Base-by-base conservation (phyloP, 768 basidiomycete species). In the Rhodotorula sphaerocarpa region DNA sequence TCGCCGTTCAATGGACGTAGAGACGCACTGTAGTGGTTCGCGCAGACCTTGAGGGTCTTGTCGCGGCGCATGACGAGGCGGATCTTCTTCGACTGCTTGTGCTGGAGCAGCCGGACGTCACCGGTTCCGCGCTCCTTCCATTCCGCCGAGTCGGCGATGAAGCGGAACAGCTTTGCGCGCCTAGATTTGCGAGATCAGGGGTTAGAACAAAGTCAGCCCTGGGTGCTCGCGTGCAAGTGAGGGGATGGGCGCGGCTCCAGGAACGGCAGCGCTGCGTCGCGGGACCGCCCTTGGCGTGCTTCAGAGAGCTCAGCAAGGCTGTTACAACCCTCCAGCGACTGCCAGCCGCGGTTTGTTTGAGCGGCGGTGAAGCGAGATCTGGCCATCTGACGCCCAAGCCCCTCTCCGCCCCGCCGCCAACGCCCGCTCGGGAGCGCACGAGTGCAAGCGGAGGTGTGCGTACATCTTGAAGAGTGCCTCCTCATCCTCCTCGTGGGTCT, bases 71-170 rank as follows among this genome's bases (percentile, higher is more conserved):
- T 99, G 75, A 99, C 90, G 66, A 99, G 83, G 66, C 95, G 83
- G 73, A 93, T 81, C 78, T 92, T 96, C 80, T 86, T 85, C 53
- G 85, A 86, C 74, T 84, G 83, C 77, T 86, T 90, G 80, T 95
- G 88, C 71, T 83, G 79, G 67, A 99, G 84, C 59, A 99, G 81
- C 75, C 90, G 86, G 69, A 90, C 91, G 75, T 73, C 72, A 50
- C 93, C 93, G 21, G 92, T 97, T 44, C 93, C 93, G 39, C 95
- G 79, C 79, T 99, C 95, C 76, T 99, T 99, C 95, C 95, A 99
- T 78, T 97, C 93, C 55, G 83, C 79, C 53, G 83, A 79, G 39
- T 73, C 76, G 63, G 81, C 75, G 70, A 86, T 86, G 78, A 97
- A 99, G 74, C 95, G 84, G 83, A 97, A 99, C 64, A 99, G 83